Percentiles rank a stretch among this genome's conserved stretches.
Evolutionary conservation across 441 rosid species (phyloP).

Genomic region (Gossypium schwendimanii): DNA sequence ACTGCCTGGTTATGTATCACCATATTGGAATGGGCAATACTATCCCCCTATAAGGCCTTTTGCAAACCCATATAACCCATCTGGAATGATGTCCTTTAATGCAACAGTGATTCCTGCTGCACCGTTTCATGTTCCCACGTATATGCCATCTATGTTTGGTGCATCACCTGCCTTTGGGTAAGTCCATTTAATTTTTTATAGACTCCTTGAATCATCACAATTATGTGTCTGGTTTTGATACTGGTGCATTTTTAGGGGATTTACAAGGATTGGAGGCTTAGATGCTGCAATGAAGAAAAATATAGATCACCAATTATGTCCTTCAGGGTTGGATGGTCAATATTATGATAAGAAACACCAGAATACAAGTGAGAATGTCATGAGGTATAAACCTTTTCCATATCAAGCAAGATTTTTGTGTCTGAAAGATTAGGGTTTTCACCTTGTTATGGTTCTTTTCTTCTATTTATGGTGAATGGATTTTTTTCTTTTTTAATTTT

Average conservation of each 20-base stretch:
- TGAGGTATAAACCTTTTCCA: conserved; percentile 20
- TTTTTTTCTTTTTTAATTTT: neutral
- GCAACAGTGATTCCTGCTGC: conserved; percentile 23
- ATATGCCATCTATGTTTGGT: conserved; percentile 27
- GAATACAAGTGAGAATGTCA: conserved; percentile 18
- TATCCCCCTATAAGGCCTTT: conserved; percentile 26
- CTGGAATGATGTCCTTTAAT: conserved; percentile 31
- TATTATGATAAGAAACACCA: conserved; percentile 21
- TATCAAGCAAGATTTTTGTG: neutral
- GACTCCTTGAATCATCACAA: neutral
- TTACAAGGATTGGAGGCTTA: conserved; percentile 24
- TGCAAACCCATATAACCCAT: conserved; percentile 25
- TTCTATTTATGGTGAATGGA: neutral
- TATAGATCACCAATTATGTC: conserved; percentile 14
- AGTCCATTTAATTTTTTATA: conserved; percentile 4
- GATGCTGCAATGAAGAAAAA: conserved; percentile 13
- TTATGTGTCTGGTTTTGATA: conserved; percentile 5
- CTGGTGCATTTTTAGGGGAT: conserved; percentile 24
- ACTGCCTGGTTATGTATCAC: conserved; percentile 22
- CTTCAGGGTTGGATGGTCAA: conserved; percentile 17
- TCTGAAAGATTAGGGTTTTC: neutral
- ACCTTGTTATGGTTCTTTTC: neutral
- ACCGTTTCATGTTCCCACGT: conserved; percentile 23
- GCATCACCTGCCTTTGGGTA: conserved; percentile 32
- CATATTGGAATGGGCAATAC: conserved; percentile 30